These are phyloP conservation scores for Phoenix roebelenii DNA, from an alignment of 176 grass and related monocot genomes.

Conservation along the genomic window DNA sequence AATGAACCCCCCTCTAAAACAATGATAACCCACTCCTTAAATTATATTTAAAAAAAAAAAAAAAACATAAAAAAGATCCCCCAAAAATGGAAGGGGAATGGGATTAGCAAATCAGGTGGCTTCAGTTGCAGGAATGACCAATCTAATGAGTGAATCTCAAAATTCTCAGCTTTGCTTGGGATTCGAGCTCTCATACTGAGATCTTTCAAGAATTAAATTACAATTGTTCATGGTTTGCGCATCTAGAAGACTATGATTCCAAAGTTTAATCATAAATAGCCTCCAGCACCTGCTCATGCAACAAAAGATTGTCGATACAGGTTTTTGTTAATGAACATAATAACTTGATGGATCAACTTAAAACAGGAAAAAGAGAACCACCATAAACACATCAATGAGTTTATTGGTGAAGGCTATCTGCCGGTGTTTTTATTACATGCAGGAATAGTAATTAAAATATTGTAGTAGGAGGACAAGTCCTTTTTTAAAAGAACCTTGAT, in stretches of 20 bases:
- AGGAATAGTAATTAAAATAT: too few species aligned
- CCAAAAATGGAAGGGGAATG: not conserved
- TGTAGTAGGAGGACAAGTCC: too few species aligned
- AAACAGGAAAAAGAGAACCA: not conserved
- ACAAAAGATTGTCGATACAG: slow-evolving; percentile 1
- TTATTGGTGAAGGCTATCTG: too few species aligned
- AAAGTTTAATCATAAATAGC: slow-evolving; percentile 86
- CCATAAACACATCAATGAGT: too few species aligned
- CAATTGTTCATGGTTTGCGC: slow-evolving; percentile 58
- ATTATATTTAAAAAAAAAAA: slow-evolving; percentile 5
- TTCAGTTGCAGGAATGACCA: not conserved
- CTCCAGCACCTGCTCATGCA: slow-evolving; percentile 52
- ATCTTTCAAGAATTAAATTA: slow-evolving; percentile 47
- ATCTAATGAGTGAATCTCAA: not conserved
- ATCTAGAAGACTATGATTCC: slow-evolving; percentile 84
- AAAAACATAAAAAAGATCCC: not conserved
- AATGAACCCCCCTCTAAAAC: slow-evolving; percentile 5
- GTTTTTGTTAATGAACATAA: not conserved
- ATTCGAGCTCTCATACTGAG: slow-evolving; percentile 11
- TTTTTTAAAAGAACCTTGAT: too few species aligned
- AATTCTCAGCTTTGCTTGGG: slow-evolving; percentile 17
- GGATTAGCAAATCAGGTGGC: not conserved
- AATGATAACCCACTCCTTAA: too few species aligned
- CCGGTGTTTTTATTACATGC: too few species aligned
- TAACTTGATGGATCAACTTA: not conserved